These are phyloP conservation scores for Ceratobasidium sp. DNA, from an alignment of 1,284 basidiomycete genomes.

Conservation along the genomic window DNA sequence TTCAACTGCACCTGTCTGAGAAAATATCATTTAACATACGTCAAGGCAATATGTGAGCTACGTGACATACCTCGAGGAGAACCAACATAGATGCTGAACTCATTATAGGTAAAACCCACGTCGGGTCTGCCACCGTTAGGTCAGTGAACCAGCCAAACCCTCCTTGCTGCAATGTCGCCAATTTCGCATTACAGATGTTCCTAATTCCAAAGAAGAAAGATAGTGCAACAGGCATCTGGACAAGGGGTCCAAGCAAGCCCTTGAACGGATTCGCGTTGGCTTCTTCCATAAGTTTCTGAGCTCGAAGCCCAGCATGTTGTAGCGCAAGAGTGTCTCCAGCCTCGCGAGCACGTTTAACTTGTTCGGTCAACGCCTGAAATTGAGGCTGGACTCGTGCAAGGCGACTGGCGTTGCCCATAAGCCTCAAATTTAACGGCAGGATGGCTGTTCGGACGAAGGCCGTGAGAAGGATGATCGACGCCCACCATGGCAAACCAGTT, in stretches of 20 bases:
- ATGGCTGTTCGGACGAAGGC: constrained; percentile 76
- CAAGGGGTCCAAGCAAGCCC: constrained; percentile 70
- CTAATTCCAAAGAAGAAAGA: constrained; percentile 89
- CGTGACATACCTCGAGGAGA: constrained; percentile 73
- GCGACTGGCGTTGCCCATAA: constrained; percentile 75
- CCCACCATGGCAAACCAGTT: constrained; percentile 88
- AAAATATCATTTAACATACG: constrained; percentile 58
- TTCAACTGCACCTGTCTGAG: constrained; percentile 56
- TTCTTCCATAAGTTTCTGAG: constrained; percentile 74
- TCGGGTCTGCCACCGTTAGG: constrained; percentile 83
- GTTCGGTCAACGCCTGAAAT: constrained; percentile 68
- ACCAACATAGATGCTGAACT: constrained; percentile 74
- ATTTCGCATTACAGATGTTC: constrained; percentile 75
- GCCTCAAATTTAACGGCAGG: constrained; percentile 76
- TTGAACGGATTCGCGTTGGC: constrained; percentile 76
- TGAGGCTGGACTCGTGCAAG: constrained; percentile 75
- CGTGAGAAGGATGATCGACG: constrained; percentile 80
- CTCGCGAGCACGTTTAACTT: constrained; percentile 62
- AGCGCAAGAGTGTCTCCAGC: constrained; percentile 67
- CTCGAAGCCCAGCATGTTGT: constrained; percentile 67
- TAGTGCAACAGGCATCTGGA: constrained; percentile 85
- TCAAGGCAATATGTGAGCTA: background rate
- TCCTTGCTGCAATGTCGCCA: constrained; percentile 81
- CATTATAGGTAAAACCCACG: constrained; percentile 78
- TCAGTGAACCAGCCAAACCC: constrained; percentile 84